Conservation (phyloP, 2,329 filamentous ascomycete species). For the Aureobasidium sp. region DNA sequence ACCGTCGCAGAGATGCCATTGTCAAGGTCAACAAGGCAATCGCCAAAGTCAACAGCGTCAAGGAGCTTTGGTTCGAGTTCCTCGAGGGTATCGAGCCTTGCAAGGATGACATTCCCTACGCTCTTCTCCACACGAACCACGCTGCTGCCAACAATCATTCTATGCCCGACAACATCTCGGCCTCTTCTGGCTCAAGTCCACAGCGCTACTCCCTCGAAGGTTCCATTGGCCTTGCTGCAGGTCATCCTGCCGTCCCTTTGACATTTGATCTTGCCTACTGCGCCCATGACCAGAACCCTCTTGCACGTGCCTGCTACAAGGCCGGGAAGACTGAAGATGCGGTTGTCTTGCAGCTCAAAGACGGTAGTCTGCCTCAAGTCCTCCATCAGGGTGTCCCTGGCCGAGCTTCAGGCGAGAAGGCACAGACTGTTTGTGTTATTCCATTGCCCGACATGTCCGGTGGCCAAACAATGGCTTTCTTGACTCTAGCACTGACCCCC, state of each 20-base stretch:
- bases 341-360: constrained; percentile 1
- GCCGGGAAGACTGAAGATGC: constrained; percentile 5
- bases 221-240: not conserved
- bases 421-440: constrained; percentile 13
- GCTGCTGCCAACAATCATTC: not conserved
- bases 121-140: constrained; percentile 16
- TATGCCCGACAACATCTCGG: not conserved
- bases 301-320: constrained; percentile 4
- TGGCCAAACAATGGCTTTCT: constrained; percentile 30
- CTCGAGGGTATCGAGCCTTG: constrained; percentile 14
- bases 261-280: constrained; percentile 6
- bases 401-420: not conserved
- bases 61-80: constrained; percentile 16
- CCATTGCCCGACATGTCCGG: constrained; percentile 23
- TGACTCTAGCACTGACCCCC: constrained; percentile 34
- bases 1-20: constrained; percentile 14
- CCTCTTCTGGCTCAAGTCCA: not conserved
- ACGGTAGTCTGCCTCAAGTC: not conserved
- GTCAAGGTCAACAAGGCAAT: constrained; percentile 12
- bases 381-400: not conserved
- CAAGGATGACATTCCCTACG: constrained; percentile 15
- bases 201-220: constrained; percentile 5
- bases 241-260: not conserved
- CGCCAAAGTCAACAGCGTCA: constrained; percentile 8
- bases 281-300: not conserved